phyloP scores from a whole-genome alignment of 208 protist species.

The Crithidia mellificae region DNA sequence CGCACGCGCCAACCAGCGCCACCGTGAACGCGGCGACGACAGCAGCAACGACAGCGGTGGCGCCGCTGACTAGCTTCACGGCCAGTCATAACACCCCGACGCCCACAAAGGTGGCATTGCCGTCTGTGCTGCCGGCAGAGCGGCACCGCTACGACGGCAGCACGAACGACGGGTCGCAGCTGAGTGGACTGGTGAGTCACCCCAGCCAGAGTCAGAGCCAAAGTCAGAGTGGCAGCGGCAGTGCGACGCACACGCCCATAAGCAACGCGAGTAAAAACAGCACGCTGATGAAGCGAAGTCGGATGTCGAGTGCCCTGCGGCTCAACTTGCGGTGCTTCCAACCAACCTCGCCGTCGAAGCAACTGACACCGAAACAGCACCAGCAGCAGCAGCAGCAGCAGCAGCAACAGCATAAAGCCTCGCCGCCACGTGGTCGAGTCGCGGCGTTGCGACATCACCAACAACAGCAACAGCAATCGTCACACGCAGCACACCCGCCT shows the following conservation, averaged over 20 bases:
- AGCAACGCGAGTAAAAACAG: too few relatives aligned
- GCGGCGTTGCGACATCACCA: not conserved
- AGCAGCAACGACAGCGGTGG: not conserved
- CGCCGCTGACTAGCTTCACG: conserved; percentile 8
- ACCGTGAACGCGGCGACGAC: too few relatives aligned
- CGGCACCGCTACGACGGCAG: conserved; percentile 5
- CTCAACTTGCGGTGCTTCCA: conserved; percentile 1
- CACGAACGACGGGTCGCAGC: not conserved
- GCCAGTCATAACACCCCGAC: not conserved
- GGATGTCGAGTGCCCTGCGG: not conserved
- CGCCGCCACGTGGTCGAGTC: too few relatives aligned
- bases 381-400: not conserved
- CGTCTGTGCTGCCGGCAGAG: not conserved
- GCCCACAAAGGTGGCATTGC: not conserved
- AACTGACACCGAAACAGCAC: not conserved
- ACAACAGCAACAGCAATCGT: not conserved
- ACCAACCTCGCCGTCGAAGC: not conserved
- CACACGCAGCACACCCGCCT: not conserved
- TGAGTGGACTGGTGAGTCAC: not conserved
- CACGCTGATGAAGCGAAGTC: not conserved
- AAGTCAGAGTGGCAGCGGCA: not conserved
- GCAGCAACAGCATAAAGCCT: not conserved
- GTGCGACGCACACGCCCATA: not conserved
- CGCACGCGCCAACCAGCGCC: too few relatives aligned
- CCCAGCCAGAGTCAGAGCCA: not conserved